A percentile compares a stretch with the other conserved stretches of the same genome.
Evolutionary conservation across 805 yeast genomes (phyloP).

Genomic region (Metschnikowia sp.): DNA sequence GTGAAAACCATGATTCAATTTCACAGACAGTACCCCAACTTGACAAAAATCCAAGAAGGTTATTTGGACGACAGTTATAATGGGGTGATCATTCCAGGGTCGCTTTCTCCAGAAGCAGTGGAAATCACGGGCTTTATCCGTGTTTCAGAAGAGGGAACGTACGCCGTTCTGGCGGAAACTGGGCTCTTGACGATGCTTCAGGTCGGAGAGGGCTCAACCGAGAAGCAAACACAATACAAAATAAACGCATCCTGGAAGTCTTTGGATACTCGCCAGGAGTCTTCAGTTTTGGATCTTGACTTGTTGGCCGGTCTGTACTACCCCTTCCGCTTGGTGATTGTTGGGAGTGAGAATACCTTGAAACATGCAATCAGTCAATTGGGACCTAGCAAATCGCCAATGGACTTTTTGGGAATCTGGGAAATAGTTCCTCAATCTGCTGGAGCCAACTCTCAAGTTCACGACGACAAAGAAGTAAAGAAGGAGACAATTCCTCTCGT

Average conservation of each 20-base stretch:
- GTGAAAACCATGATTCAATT: too few species aligned
- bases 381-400: not conserved
- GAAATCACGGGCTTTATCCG: not conserved
- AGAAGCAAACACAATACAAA: not conserved
- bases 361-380: not conserved
- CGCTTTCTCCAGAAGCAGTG: not conserved
- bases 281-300: too few species aligned
- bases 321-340: slow-evolving; percentile 1
- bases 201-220: not conserved
- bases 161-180: not conserved
- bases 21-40: not conserved
- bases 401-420: not conserved
- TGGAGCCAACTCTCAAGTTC: not conserved
- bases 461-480: too few species aligned
- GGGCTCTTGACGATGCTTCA: not conserved
- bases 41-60: not conserved
- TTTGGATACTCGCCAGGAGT: not conserved
- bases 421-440: not conserved
- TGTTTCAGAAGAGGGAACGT: not conserved
- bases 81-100: not conserved
- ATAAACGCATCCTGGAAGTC: not conserved
- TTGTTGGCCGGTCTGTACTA: not conserved
- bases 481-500: not conserved
- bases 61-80: not conserved
- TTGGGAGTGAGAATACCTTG: not conserved